Evolutionary conservation across 306 rosid species (phyloP), one percentile per base, ranked within the genome.

Genomic region (Trichosanthes truncata): DNA sequence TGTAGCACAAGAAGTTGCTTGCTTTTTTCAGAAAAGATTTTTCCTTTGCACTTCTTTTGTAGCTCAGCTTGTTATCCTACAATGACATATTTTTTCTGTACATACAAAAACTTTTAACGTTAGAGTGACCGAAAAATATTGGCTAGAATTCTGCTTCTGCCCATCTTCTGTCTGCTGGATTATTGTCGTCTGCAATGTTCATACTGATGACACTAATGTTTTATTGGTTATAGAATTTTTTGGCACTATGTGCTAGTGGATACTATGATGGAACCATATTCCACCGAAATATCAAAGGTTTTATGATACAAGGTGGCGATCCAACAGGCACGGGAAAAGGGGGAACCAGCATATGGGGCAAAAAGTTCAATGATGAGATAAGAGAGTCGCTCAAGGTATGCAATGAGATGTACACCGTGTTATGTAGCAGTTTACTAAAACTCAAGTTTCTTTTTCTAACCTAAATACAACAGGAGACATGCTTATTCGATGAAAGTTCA

Each of bases 301-400:
- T 95, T 67, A 95, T 95, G 97, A 95, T 95, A 78, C 99, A 95
- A 93, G 99, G 99, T 41, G 99, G 99, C 68, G 99, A 95, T 62
- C 97, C 97, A 61, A 89, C 97, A 51, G 99, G 99, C 57, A 95
- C 99, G 0, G 99, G 97, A 83, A 95, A 93, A 79, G 97, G 96
- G 4, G 99, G 97, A 14, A 93, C 93, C 71, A 90, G 99, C 40
- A 93, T 93, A 36, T 95, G 97, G 99, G 97, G 97, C 60, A 95
- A 92, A 85, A 95, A 95, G 79, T 95, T 91, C 84, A 93, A 90
- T 3, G 97, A 95, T 23, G 97, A 95, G 91, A 91, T 91, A 65
- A 86, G 97, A 45, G 97, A 95, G 78, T 91, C 99, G 55, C 92
- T 93, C 35, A 95, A 95, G 97, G 97, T 93, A 67, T 82, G 10